Conservation (phyloP, 108 stramenopile species). For the Aurantiochytrium sp. region DNA sequence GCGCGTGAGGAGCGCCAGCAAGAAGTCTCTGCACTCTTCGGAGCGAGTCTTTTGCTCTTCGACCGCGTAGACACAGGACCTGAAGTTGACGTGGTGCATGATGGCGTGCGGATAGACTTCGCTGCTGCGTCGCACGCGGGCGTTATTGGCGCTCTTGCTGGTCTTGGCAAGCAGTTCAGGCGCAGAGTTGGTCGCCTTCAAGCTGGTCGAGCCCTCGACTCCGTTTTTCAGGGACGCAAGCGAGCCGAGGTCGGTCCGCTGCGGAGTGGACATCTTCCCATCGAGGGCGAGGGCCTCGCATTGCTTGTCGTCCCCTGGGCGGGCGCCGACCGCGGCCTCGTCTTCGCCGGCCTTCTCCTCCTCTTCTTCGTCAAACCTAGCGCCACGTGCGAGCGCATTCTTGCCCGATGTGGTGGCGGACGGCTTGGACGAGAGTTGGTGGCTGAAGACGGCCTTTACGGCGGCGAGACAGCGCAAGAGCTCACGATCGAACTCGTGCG, state of each 20-base stretch:
- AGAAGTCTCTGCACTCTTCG: not conserved
- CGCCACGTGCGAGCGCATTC: not conserved
- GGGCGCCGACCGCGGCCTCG: too few species aligned
- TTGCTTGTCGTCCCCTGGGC: too few species aligned
- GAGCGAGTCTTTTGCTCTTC: not conserved
- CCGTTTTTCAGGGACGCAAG: too few species aligned
- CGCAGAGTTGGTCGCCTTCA: not conserved
- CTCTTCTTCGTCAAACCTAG: too few species aligned
- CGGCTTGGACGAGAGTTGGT: not conserved
- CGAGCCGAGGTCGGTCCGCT: too few species aligned
- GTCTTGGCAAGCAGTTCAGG: not conserved
- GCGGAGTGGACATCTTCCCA: too few species aligned
- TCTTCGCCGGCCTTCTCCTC: not conserved
- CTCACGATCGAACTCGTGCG: not conserved
- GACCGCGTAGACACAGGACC: not conserved
- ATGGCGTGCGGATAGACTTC: not conserved
- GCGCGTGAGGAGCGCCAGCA: not conserved
- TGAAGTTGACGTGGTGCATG: not conserved
- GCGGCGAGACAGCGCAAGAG: not conserved
- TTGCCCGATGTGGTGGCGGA: not conserved
- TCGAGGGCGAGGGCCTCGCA: too few species aligned
- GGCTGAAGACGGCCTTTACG: not conserved
- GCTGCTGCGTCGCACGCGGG: not conserved
- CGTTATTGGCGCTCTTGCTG: not conserved
- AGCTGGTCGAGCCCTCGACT: too few species aligned